Conservation (phyloP, 2,329 filamentous ascomycete species). For the Pezicula carpinea region DNA sequence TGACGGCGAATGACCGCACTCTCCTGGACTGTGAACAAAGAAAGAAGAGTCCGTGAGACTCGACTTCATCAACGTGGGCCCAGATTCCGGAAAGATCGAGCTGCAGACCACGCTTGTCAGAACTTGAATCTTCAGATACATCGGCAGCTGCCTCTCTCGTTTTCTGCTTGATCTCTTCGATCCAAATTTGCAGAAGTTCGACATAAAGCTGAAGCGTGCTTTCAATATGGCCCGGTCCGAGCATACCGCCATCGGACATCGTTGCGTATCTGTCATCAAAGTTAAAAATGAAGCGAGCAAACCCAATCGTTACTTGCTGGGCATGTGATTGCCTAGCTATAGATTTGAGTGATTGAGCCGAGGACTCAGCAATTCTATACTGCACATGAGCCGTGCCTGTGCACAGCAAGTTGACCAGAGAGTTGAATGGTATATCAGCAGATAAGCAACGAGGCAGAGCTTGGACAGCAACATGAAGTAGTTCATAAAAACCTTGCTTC, state of each 20-base stretch:
- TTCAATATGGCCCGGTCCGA: constrained; percentile 90
- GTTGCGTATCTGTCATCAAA: constrained; percentile 97
- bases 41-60: constrained; percentile 95
- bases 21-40: constrained; percentile 90
- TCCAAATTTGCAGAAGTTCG: constrained; percentile 93
- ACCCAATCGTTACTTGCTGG: constrained; percentile 93
- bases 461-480: constrained; percentile 92
- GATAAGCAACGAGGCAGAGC: constrained; percentile 92
- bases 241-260: constrained; percentile 96
- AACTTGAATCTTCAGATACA: constrained; percentile 53
- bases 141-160: constrained; percentile 68
- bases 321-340: constrained; percentile 92
- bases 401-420: constrained; percentile 88
- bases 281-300: constrained; percentile 96
- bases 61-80: constrained; percentile 93
- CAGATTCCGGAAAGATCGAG: constrained; percentile 84
- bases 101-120: constrained; percentile 69
- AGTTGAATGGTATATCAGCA: constrained; percentile 85
- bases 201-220: constrained; percentile 90
- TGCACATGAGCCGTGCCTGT: constrained; percentile 96
- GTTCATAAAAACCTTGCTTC: constrained; percentile 91
- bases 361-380: constrained; percentile 84
- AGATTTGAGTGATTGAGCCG: constrained; percentile 87
- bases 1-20: constrained; percentile 87
- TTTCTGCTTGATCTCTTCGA: constrained; percentile 89